Evolutionary conservation across 2,329 filamentous ascomycete species (phyloP).

Genomic region (Aspergillus luchuensis): DNA sequence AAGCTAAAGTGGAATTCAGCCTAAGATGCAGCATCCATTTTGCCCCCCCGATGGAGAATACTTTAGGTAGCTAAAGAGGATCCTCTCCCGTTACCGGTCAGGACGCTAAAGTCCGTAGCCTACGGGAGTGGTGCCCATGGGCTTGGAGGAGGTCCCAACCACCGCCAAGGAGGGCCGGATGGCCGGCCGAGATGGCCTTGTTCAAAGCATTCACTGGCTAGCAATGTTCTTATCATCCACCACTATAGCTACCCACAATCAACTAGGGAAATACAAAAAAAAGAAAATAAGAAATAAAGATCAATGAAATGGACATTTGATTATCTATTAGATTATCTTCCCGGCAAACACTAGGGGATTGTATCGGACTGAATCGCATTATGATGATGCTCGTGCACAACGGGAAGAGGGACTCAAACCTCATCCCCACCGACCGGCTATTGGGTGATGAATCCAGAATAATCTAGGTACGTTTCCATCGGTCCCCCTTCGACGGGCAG

Average conservation of each 20-base stretch:
- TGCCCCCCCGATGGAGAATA: background rate
- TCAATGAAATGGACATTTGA: background rate
- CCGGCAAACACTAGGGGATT: background rate
- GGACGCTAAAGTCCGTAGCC: background rate
- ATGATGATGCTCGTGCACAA: background rate
- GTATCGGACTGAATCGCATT: background rate
- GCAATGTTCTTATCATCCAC: background rate
- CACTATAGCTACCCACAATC: background rate
- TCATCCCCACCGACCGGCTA: slow-evolving; percentile 4
- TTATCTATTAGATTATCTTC: background rate
- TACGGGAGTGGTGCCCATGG: slow-evolving; percentile 9
- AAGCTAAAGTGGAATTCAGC: slow-evolving; percentile 3
- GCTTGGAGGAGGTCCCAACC: slow-evolving; percentile 13
- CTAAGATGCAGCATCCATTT: background rate
- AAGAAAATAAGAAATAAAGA: background rate
- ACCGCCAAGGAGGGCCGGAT: slow-evolving; percentile 19
- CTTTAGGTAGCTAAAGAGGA: background rate
- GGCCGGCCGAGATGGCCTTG: slow-evolving; percentile 19
- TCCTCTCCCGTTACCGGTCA: background rate
- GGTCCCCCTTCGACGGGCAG: background rate
- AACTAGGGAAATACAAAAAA: background rate
- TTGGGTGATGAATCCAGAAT: slow-evolving; percentile 1
- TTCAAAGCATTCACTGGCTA: background rate
- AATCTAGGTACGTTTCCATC: background rate
- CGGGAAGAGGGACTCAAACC: background rate